Evolutionary conservation across 2,329 filamentous ascomycete species (phyloP).

Genomic region (Colletotrichum lentis): DNA sequence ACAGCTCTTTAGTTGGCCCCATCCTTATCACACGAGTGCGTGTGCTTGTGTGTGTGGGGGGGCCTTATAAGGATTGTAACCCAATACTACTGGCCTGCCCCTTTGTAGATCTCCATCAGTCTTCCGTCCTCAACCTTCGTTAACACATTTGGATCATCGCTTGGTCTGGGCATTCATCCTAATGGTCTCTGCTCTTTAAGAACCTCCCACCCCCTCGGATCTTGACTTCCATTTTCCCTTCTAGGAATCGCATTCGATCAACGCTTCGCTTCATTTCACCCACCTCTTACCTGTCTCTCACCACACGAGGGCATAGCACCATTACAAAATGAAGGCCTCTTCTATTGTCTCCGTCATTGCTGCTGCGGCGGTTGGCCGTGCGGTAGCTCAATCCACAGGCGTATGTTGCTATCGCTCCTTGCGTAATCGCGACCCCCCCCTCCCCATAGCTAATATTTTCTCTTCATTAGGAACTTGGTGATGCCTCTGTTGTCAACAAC

Average conservation of each 20-base stretch:
- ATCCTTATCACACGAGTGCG: constrained; percentile 15
- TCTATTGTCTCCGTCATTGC: constrained; percentile 43
- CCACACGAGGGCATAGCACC: constrained; percentile 1
- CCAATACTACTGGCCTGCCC: constrained; percentile 1
- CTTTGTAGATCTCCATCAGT: constrained; percentile 22
- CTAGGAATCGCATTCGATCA: constrained; percentile 14
- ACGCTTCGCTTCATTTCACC: background rate
- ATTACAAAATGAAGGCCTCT: constrained; percentile 40
- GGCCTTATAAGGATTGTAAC: constrained; percentile 26
- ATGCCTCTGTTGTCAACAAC: constrained; percentile 65
- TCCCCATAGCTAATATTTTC: background rate
- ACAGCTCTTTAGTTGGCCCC: constrained; percentile 6
- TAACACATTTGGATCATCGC: constrained; percentile 4
- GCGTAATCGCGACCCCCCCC: too few relatives aligned
- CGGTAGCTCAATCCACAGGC: constrained; percentile 41
- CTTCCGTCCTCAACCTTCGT: constrained; percentile 18
- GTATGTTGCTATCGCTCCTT: constrained; percentile 24
- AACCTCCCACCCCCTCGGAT: constrained; percentile 19
- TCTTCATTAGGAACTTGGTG: constrained; percentile 49
- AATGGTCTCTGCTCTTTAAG: constrained; percentile 24
- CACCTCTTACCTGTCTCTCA: constrained; percentile 1
- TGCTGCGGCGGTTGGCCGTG: constrained; percentile 44
- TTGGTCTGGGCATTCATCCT: constrained; percentile 4
- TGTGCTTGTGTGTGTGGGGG: constrained; percentile 11
- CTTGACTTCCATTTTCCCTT: background rate